Conservation (phyloP, 1,284 basidiomycete species). For the Puccinia polysora region DNA sequence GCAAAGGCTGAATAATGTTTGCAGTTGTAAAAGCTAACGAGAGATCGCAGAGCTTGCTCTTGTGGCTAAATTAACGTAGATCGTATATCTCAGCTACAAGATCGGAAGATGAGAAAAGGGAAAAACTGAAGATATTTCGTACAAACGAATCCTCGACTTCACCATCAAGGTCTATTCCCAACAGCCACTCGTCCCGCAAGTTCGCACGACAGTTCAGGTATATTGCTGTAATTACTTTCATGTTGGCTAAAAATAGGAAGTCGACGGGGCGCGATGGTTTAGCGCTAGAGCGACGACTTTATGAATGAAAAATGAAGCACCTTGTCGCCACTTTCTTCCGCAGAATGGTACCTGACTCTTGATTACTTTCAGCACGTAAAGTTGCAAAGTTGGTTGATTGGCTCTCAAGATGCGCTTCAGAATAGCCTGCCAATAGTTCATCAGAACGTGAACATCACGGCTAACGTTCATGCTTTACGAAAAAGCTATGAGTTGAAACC, state of each 20-base stretch:
- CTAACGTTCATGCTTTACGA: background rate
- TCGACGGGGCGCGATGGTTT: background rate
- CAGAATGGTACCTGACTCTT: constrained; percentile 99
- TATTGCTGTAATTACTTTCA: constrained; percentile 98
- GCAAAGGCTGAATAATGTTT: constrained; percentile 51
- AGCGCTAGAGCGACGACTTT: no score
- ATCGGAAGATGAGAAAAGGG: background rate
- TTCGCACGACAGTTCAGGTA: constrained; percentile 96
- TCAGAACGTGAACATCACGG: no score
- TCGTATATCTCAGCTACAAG: background rate
- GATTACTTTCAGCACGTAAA: constrained; percentile 95
- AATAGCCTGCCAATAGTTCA: constrained; percentile 66
- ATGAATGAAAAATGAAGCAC: constrained; percentile 54
- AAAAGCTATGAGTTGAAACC: background rate
- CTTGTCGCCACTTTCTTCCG: constrained; percentile 95
- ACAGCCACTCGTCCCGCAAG: constrained; percentile 94
- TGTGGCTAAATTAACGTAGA: constrained; percentile 61
- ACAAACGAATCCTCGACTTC: constrained; percentile 63
- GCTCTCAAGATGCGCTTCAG: constrained; percentile 91
- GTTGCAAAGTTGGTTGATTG: constrained; percentile 85
- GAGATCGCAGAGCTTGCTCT: constrained; percentile 87
- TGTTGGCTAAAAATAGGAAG: constrained; percentile 62
- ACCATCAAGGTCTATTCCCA: constrained; percentile 85
- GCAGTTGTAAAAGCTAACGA: constrained; percentile 75
- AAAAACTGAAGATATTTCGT: background rate